Evolutionary conservation across 179 eudicot genomes (phyloP), one percentile per base, ranked within the genome.

Genomic region (Silene vulgaris): DNA sequence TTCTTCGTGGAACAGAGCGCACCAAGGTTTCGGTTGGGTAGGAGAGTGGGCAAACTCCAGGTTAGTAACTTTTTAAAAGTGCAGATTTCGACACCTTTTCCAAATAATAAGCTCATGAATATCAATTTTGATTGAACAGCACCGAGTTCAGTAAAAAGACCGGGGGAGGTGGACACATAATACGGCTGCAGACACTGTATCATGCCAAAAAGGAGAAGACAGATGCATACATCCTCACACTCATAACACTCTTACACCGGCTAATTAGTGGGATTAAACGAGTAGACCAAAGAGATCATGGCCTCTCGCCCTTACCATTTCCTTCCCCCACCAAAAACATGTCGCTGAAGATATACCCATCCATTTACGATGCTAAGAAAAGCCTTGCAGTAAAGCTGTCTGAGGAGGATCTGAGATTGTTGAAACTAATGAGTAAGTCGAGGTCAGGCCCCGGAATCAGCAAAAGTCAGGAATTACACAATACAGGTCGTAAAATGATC

Each of bases 21-120:
- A 91, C 83, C 94, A 91, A 84, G 97, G 97, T 37, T 92, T 92
- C 28, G 97, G 97, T 65, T 92, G 97, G 97, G 93, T 91, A 72
- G 97, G 97, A 79, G 97, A 91, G 76, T 91, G 97, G 97, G 97
- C 97, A 45, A 90, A 89, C 78, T 71, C 89, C 50, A 89, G 97
- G 97, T 90, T 63, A 69, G 86, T 84, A 40, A 30, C 30, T 48
- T 4, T 71, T 70, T 4, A 20, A 48, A 26, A 19, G 57, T 4
- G 17, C 19, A 48, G 17, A 3, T 1, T 48, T 69, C 28, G 12
- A 5, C 17, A 30, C 16, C 8, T 9, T 69, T 26, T 17, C 13
- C 59, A 69, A 56, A 40, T 16, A 40, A 54, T 5, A 72, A 54
- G 19, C 75, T 73, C 5, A 45, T 7, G 52, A 56, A 43, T 60